Percentiles rank a stretch among this genome's conserved stretches.
Conservation (phyloP, 2,329 filamentous ascomycete species). For the Drechslera avenae region DNA sequence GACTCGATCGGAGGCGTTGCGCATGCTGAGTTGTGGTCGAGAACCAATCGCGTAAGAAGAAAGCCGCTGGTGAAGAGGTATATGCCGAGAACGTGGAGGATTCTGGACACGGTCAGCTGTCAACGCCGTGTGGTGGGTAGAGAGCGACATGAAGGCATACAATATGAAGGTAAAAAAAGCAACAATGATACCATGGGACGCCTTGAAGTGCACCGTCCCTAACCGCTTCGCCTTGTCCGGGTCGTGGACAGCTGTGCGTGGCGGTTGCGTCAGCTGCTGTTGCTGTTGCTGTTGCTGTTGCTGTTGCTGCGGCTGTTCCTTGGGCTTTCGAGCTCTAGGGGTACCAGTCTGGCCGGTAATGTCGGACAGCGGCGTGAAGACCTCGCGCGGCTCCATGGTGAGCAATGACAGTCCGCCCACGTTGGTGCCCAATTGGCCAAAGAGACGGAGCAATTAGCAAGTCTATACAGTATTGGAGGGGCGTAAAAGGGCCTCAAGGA, state of each 20-base stretch:
- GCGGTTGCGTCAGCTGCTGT: slow-evolving; percentile 26
- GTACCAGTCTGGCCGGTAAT: slow-evolving; percentile 43
- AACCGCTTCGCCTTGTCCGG: slow-evolving; percentile 46
- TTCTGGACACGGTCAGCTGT: slow-evolving; percentile 48
- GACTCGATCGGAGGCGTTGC: slow-evolving; percentile 71
- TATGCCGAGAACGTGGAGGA: slow-evolving; percentile 79
- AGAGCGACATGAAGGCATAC: slow-evolving; percentile 37
- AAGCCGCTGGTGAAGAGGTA: slow-evolving; percentile 95
- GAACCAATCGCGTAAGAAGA: slow-evolving; percentile 81
- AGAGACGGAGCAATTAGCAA: slow-evolving; percentile 1
- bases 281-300: slow-evolving; percentile 20
- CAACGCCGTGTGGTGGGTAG: not conserved
- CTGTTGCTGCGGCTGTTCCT: slow-evolving; percentile 24
- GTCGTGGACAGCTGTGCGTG: slow-evolving; percentile 11
- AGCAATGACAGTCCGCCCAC: not conserved
- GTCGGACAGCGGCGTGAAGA: slow-evolving; percentile 46
- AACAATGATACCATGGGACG: slow-evolving; percentile 58
- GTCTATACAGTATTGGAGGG: slow-evolving; percentile 1
- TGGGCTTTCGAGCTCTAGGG: slow-evolving; percentile 30
- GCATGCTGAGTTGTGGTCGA: slow-evolving; percentile 79
- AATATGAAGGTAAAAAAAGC: slow-evolving; percentile 74
- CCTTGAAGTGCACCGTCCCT: slow-evolving; percentile 58
- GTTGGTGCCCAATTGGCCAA: slow-evolving; percentile 2
- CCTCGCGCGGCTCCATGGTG: slow-evolving; percentile 47
- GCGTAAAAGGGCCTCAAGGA: slow-evolving; percentile 20